phyloP scores from a whole-genome alignment of 805 yeast genomes.

The Candida andamanensis region DNA sequence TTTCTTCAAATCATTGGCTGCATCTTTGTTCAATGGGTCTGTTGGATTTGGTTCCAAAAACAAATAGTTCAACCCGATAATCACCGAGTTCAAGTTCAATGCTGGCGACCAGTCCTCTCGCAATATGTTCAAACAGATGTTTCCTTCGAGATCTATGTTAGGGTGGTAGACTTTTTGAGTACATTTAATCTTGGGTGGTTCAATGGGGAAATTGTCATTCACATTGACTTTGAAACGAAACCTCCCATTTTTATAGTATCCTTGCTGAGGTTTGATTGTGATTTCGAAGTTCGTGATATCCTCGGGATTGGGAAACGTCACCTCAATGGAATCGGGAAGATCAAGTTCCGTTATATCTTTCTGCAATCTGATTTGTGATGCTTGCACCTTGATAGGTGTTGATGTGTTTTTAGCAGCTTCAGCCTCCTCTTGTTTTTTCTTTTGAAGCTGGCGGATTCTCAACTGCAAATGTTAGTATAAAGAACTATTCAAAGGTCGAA shows the following conservation, averaged over 20 bases:
- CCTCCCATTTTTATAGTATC: constrained; percentile 63
- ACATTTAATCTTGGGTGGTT: constrained; percentile 83
- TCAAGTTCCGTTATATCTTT: constrained; percentile 70
- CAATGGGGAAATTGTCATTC: constrained; percentile 78
- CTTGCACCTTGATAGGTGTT: constrained; percentile 20
- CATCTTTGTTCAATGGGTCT: constrained; percentile 90
- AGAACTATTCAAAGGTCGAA: too few relatives aligned
- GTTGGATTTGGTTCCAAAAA: constrained; percentile 87
- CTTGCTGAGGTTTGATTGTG: constrained; percentile 60
- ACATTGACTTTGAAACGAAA: constrained; percentile 66
- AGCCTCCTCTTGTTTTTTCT: constrained; percentile 47
- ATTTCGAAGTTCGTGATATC: constrained; percentile 62
- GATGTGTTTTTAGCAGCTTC: constrained; percentile 14
- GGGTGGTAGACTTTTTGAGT: constrained; percentile 81
- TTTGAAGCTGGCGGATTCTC: constrained; percentile 55
- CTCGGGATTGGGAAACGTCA: constrained; percentile 45
- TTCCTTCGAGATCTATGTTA: constrained; percentile 85
- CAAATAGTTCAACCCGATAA: constrained; percentile 79
- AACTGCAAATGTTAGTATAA: constrained; percentile 28
- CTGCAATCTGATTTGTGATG: constrained; percentile 74
- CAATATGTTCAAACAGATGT: constrained; percentile 83
- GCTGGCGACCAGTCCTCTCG: constrained; percentile 98
- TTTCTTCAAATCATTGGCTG: constrained; percentile 54
- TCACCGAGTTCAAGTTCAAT: constrained; percentile 69
- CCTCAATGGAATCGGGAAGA: constrained; percentile 52